Percentiles rank a stretch among this genome's conserved stretches.
Evolutionary conservation across 176 grass and related monocot genomes (phyloP).

Genomic region (Oryza coarctata): DNA sequence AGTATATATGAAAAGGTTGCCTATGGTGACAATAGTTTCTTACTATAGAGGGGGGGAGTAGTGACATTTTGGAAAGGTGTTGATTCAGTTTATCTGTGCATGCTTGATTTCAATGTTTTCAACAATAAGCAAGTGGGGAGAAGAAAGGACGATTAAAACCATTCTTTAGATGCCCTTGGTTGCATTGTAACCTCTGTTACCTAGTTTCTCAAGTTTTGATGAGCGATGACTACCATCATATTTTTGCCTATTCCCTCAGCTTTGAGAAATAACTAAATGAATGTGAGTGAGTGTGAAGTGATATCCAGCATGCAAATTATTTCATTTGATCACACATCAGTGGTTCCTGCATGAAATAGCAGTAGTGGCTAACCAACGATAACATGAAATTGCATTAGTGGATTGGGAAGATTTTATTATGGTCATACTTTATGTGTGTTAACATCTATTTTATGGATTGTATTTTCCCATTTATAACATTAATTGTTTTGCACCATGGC

Average conservation of each 20-base stretch:
- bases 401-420: background rate
- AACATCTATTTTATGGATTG: background rate
- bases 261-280: slow-evolving; percentile 5
- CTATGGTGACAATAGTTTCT: background rate
- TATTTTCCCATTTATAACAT: background rate
- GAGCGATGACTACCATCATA: background rate
- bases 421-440: background rate
- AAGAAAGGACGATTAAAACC: background rate
- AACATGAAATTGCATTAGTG: background rate
- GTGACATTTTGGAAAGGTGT: background rate
- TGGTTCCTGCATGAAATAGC: slow-evolving; percentile 7
- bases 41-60: background rate
- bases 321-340: slow-evolving; percentile 9
- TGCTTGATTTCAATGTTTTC: background rate
- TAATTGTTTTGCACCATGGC: slow-evolving; percentile 1
- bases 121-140: background rate
- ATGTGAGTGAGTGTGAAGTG: background rate
- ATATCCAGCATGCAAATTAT: background rate
- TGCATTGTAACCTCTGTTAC: background rate
- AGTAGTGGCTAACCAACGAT: background rate
- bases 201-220: background rate
- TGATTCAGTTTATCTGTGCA: background rate
- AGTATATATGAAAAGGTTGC: no score
- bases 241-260: slow-evolving; percentile 7
- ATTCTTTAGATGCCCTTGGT: background rate